Percentiles rank a stretch among this genome's conserved stretches.
phyloP scores from a whole-genome alignment of 495 filamentous ascomycete species.

The Rhypophila decipiens region DNA sequence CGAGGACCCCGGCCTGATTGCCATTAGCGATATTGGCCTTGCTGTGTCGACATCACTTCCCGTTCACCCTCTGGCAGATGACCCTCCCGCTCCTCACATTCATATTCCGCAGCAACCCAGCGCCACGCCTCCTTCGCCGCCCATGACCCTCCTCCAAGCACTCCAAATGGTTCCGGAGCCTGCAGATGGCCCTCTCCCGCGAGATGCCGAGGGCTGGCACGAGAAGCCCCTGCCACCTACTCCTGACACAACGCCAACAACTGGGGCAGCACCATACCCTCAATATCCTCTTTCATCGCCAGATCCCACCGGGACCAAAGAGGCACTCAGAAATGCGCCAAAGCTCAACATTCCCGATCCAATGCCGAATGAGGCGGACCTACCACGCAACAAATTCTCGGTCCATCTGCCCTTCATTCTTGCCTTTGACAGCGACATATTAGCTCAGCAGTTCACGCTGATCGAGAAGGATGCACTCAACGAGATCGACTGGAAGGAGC shows the following conservation, averaged over 20 bases:
- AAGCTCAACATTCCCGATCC: constrained; percentile 22
- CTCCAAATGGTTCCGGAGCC: constrained; percentile 39
- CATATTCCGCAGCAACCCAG: constrained; percentile 7
- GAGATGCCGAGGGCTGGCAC: constrained; percentile 36
- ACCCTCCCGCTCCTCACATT: constrained; percentile 2
- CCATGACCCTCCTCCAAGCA: constrained; percentile 64
- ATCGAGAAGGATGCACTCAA: constrained; percentile 95
- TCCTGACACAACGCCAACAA: constrained; percentile 46
- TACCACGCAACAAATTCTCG: constrained; percentile 21
- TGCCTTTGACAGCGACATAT: constrained; percentile 78
- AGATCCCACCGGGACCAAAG: constrained; percentile 33
- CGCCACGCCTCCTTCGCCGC: constrained; percentile 66
- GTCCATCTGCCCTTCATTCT: constrained; percentile 86
- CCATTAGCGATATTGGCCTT: constrained; percentile 30
- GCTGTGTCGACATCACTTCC: constrained; percentile 48
- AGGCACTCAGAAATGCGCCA: constrained; percentile 32
- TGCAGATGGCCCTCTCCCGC: constrained; percentile 25
- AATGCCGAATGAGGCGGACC: constrained; percentile 7
- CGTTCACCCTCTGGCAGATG: constrained; percentile 54
- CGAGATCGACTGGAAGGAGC: constrained; percentile 95
- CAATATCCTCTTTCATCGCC: constrained; percentile 24
- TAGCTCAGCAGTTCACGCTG: constrained; percentile 91
- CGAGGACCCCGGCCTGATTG: constrained; percentile 26
- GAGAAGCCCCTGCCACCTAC: constrained; percentile 47
- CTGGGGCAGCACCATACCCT: constrained; percentile 19